Percentiles rank a stretch among this genome's conserved stretches.
phyloP scores from a whole-genome alignment of 352 stramenopile genomes.

The Thraustochytrium striatum region DNA sequence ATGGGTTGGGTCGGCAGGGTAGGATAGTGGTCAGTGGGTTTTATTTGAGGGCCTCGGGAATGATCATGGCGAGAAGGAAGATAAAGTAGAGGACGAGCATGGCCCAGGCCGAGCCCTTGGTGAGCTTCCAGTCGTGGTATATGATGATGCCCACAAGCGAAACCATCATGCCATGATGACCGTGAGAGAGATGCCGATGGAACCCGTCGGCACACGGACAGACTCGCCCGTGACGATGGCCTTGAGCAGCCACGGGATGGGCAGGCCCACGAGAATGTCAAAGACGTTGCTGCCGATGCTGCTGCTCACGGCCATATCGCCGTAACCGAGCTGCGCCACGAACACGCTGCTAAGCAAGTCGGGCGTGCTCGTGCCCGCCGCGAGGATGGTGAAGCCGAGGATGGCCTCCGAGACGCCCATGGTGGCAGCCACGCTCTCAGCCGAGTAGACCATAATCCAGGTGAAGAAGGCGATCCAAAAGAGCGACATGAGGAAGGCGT shows the following conservation, averaged over 20 bases:
- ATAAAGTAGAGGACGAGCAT: slow-evolving; percentile 56
- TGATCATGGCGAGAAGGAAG: slow-evolving; percentile 46
- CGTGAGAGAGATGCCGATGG: slow-evolving; percentile 38
- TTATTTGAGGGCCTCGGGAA: no score
- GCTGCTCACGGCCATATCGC: slow-evolving; percentile 69
- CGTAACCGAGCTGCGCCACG: slow-evolving; percentile 64
- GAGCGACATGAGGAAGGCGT: slow-evolving; percentile 65
- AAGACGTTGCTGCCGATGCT: slow-evolving; percentile 74
- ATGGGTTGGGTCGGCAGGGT: no score
- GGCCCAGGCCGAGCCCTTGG: slow-evolving; percentile 19
- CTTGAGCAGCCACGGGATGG: slow-evolving; percentile 62
- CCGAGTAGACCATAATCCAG: slow-evolving; percentile 65
- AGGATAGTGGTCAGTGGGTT: no score
- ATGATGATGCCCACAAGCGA: slow-evolving; percentile 48
- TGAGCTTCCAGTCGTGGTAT: slow-evolving; percentile 50
- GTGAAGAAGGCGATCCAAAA: slow-evolving; percentile 66
- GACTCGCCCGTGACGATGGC: neutral
- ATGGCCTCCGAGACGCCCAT: slow-evolving; percentile 63
- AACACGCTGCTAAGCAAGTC: slow-evolving; percentile 68
- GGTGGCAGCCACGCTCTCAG: slow-evolving; percentile 62
- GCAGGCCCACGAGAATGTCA: slow-evolving; percentile 68
- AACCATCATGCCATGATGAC: slow-evolving; percentile 51
- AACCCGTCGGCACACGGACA: slow-evolving; percentile 20
- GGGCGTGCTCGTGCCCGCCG: slow-evolving; percentile 67
- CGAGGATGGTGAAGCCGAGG: slow-evolving; percentile 70